Conservation (phyloP, 1,139 yeast species). For the Pichia sp. region DNA sequence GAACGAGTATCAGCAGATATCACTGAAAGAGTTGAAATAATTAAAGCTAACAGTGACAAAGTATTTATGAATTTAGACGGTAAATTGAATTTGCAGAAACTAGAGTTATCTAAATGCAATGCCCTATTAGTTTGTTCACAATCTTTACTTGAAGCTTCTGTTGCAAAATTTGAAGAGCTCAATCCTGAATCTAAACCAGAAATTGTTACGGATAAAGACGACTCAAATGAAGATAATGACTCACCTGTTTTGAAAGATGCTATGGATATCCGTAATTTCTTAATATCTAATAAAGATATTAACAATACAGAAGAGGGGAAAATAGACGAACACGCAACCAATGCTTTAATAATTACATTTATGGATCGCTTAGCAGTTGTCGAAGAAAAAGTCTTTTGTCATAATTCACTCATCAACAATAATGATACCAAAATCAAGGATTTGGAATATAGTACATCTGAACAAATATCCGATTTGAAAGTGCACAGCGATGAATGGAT, state of each 20-base stretch:
- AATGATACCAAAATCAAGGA: slow-evolving; percentile 9
- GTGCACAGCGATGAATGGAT: slow-evolving; percentile 24
- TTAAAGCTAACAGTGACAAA: slow-evolving; percentile 22
- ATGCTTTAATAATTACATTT: slow-evolving; percentile 20
- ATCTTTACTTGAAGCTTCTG: slow-evolving; percentile 28
- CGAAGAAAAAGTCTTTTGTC: slow-evolving; percentile 6
- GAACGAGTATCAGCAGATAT: neutral
- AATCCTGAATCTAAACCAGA: slow-evolving; percentile 2
- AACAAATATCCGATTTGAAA: slow-evolving; percentile 13
- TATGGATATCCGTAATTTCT: slow-evolving; percentile 14
- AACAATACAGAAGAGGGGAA: neutral
- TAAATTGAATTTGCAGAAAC: slow-evolving; percentile 19
- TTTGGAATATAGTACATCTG: slow-evolving; percentile 3
- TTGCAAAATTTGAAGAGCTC: slow-evolving; percentile 26
- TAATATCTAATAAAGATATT: slow-evolving; percentile 3
- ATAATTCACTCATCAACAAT: slow-evolving; percentile 8
- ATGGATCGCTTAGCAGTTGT: slow-evolving; percentile 16
- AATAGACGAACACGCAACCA: neutral
- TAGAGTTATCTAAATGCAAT: slow-evolving; percentile 28
- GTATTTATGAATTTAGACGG: slow-evolving; percentile 7
- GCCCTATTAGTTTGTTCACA: slow-evolving; percentile 25
- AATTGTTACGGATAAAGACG: neutral
- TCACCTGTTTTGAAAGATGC: slow-evolving; percentile 19
- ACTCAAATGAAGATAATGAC: neutral
- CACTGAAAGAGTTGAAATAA: slow-evolving; percentile 17